Evolutionary conservation across 2,329 filamentous ascomycete genomes (phyloP), one percentile per base, ranked within the genome.

Genomic region (Penicillium occitanis): DNA sequence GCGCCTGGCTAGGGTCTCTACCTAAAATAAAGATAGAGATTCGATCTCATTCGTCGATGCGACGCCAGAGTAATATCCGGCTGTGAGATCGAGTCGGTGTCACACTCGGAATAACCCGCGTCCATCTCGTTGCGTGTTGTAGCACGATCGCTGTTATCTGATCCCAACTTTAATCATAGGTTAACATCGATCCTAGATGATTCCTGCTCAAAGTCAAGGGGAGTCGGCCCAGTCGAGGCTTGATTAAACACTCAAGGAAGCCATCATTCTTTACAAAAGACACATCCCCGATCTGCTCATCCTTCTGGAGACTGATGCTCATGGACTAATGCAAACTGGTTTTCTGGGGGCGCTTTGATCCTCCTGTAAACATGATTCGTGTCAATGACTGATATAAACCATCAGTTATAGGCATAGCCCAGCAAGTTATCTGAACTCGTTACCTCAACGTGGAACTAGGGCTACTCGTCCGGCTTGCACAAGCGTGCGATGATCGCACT

Each of bases 301-400:
- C 7, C 42, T 5, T 22, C 59, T 37, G 17, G 17, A 50, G 42
- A 50, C 44, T 17, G 28, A 33, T 13, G 14, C 40, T 57, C 51
- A 57, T 13, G 58, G 44, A 30, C 40, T 46, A 61, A 61, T 33
- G 58, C 58, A 46, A 44, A 46, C 59, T 28, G 11, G 17, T 37
- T 35, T 51, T 57, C 37, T 13, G 51, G 53, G 53, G 53, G n/a
- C n/a, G 53, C 30, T 57, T 37, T 28, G 37, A 53, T 63, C 33
- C 7, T 53, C 22, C 33, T 53, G 46, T 40, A 28, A 22, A 33
- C 48, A 61, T 51, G 44, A 61, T 51, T 61, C 59, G 35, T 37
- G 60, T 42, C 19, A 51, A 37, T 55, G 6, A n/a, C 33, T 17
- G 30, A 13, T 14, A 42, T 51, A 19, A 53, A 62, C 42, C 60